Base-by-base conservation (phyloP, 2,329 filamentous ascomycete genomes). In the Colletotrichum sp. region DNA sequence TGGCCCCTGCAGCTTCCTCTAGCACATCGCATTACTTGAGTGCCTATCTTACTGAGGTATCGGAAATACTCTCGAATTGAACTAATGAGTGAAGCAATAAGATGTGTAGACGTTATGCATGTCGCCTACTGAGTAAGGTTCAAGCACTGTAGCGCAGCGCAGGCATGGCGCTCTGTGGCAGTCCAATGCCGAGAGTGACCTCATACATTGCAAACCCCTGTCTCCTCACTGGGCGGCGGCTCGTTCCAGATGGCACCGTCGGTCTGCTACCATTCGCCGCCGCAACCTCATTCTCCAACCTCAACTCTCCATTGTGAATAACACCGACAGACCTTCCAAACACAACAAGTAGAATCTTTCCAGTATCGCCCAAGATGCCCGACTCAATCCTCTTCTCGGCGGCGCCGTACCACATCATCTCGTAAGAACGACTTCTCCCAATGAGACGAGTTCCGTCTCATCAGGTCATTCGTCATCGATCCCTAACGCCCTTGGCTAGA, bases 331-430 rank as follows among this genome's bases (percentile, higher is more conserved):
- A 26, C 30, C n/a, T 7, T 18, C 39, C 61, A 55, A 61, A 52
- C 28, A 36, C 28, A 55, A 21, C 32, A 55, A 34, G 14, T 63
- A 9, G n/a, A 36, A 61, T n/a, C 59, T 36, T 12, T 13, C 12
- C 28, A 63, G 24, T 24, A n/a, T 63, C 39, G 28, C 30, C 68
- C 78, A 86, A 79, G 70, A 91, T 91, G 89, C 80, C 85, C 13
- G 83, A 81, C 72, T 89, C 90, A 24, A 84, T 91, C 18, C 83
- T 95, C 73, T 89, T 91, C 74, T 92, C 92, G 26, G 90, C 91
- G 64, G 93, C 91, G 63, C 93, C 94, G 16, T 96, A 95, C 85
- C 95, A 96, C 84, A 90, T 96, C 76, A 86, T 96, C 77, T 92
- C 92, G 93, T 95, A 89, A 78, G 86, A 83, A 28, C 30, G 10